Base-by-base conservation (phyloP, 768 basidiomycete genomes). In the Phallus indusiatus region DNA sequence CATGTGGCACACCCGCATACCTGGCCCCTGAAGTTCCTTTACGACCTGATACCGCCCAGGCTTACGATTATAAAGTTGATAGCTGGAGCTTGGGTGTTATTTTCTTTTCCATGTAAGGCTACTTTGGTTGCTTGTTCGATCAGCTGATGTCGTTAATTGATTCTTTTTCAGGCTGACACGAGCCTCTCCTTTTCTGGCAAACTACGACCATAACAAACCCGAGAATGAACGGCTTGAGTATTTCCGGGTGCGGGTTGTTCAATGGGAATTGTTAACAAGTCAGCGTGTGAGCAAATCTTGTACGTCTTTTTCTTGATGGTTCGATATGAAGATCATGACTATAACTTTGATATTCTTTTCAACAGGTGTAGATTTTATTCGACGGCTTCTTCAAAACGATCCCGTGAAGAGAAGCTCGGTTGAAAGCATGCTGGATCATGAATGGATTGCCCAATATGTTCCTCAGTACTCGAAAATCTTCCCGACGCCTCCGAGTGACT, bases 51-150 rank as follows among this genome's bases (percentile, higher is more conserved):
- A 74, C 78, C 47, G 71, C 76, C 28, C 74, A 81, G 58, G 94
- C 94, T 2, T 98, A 99, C 67, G 85, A 88, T 66, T 81, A 85
- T 59, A 74, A 88, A 18, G 96, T 98, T 53, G 96, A 99, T 68
- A 92, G 90, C 62, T 99, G 94, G 94, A 94, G 91, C 50, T 82
- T 94, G 11, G 95, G 96, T 6, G 92, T 96, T 20, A 96, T 98
- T 55, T 81, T 97, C 1, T 98, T 87, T 66, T 86, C 86, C 21
- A 94, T 92, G 94, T 93, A 66, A 61, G 83, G 68, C 24, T n/a
- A 22, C 22, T 62, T 48, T 55, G 5, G 11, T n/a, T 16, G 7
- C 8, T 18, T 7, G 28, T 28, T 28, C 28, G 7, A 28, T 28
- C 56, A 37, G 20, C 50, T 50, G 9, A 20, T 14, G 37, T 9